Percentiles rank a stretch among this genome's conserved stretches.
Conservation (phyloP, 1,139 yeast genomes). For the Geotrichum europaeum region DNA sequence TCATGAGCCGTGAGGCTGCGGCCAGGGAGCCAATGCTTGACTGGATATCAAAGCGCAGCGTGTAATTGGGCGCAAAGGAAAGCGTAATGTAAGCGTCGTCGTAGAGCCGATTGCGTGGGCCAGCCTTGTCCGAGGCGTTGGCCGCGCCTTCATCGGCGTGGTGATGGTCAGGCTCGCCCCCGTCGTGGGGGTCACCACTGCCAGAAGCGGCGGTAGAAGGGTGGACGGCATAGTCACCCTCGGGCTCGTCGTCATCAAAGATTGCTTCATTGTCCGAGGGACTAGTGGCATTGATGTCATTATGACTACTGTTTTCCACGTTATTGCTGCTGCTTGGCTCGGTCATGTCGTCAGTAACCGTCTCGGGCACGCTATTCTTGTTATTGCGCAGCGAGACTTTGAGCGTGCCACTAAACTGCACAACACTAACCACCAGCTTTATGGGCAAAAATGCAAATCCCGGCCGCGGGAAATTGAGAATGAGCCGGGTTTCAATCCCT, state of each 20-base stretch:
- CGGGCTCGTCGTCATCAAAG: not conserved
- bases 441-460: constrained; percentile 76
- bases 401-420: constrained; percentile 87
- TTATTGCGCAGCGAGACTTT: constrained; percentile 61
- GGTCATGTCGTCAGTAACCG: not conserved
- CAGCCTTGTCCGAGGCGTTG: constrained; percentile 11
- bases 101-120: not conserved
- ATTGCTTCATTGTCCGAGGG: constrained; percentile 11
- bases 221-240: not conserved
- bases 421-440: constrained; percentile 76
- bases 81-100: constrained; percentile 66
- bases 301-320: not conserved
- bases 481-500: constrained; percentile 77
- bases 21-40: constrained; percentile 72
- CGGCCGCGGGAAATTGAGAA: constrained; percentile 81
- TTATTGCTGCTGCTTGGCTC: not conserved
- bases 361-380: not conserved
- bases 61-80: constrained; percentile 85
- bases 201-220: not conserved
- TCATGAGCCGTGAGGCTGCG: constrained; percentile 73
- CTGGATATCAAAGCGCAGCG: constrained; percentile 77
- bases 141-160: constrained; percentile 16
- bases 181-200: not conserved
- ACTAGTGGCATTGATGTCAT: not conserved
- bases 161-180: constrained; percentile 14